Percentiles rank a stretch among this genome's conserved stretches.
Evolutionary conservation across 257 asterid species (phyloP).

Genomic region (Thymus quinquecostatus): DNA sequence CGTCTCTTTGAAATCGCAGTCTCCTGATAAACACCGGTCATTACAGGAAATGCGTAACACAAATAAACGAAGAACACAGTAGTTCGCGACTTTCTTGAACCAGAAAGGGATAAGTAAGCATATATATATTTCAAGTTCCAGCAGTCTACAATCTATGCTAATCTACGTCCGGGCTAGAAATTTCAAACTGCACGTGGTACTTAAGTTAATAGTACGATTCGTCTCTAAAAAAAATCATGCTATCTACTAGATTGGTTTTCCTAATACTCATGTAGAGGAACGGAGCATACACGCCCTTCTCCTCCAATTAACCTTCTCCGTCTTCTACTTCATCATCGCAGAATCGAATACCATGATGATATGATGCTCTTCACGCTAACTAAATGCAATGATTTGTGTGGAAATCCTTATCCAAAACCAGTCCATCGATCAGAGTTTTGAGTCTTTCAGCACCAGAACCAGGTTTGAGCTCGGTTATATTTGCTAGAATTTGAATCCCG

Average conservation of each 20-base stretch:
- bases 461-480: constrained; percentile 57
- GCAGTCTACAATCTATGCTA: not conserved
- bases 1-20: not conserved
- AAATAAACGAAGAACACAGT: not conserved
- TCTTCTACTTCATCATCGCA: constrained; percentile 17
- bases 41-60: not conserved
- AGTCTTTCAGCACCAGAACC: constrained; percentile 70
- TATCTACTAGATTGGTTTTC: not conserved
- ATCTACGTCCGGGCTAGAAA: constrained; percentile 5
- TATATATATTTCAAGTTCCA: not conserved
- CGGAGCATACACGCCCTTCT: not conserved
- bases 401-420: constrained; percentile 55
- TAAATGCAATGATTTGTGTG: constrained; percentile 56
- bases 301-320: not conserved
- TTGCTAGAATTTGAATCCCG: constrained; percentile 34
- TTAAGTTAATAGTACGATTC: not conserved
- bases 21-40: not conserved
- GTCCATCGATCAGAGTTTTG: constrained; percentile 46
- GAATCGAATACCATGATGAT: not conserved
- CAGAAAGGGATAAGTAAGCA: not conserved
- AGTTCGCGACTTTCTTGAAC: not conserved
- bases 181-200: not conserved
- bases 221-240: not conserved
- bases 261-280: not conserved
- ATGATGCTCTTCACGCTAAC: constrained; percentile 24